A percentile compares a stretch with the other conserved stretches of the same genome.
Conservation (phyloP, 345 rosid species). For the Eucalyptus decipiens region DNA sequence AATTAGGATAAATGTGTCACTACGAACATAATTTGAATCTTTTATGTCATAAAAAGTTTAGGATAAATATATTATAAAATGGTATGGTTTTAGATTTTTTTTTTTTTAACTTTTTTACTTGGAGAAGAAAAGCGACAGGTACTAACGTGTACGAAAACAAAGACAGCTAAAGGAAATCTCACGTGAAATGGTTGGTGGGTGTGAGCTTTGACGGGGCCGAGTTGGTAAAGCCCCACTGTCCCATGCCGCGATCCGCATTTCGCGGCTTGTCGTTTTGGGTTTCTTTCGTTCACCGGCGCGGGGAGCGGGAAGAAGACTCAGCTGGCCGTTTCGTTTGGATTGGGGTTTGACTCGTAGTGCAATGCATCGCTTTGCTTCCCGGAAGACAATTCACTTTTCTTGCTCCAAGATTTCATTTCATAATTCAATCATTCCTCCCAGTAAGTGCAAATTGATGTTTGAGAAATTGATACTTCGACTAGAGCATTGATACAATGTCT, state of each 20-base stretch:
- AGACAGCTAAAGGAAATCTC: not conserved
- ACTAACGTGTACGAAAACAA: not conserved
- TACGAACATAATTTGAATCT: accelerated
- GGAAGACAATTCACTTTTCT: not conserved
- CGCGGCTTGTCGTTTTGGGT: not conserved
- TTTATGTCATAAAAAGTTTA: no score
- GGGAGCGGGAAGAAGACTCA: no score
- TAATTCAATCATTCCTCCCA: no score
- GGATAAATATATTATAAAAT: no score
- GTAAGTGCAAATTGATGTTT: no score
- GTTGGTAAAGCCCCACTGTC: not conserved
- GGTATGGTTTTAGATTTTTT: not conserved
- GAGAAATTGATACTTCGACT: no score
- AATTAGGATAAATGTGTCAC: accelerated
- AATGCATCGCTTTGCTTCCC: not conserved
- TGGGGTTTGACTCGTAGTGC: not conserved
- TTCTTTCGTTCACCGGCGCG: not conserved
- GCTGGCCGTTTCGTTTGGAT: not conserved
- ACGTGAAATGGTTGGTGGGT: not conserved
- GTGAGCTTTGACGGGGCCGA: not conserved
- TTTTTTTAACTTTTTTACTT: no score
- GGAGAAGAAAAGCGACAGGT: not conserved
- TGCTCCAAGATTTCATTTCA: not conserved
- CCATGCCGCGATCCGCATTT: not conserved
- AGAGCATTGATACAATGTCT: accelerated